These are phyloP conservation scores for Penicillium sp. DNA, from an alignment of 2,329 filamentous ascomycete species.

Conservation along the genomic window DNA sequence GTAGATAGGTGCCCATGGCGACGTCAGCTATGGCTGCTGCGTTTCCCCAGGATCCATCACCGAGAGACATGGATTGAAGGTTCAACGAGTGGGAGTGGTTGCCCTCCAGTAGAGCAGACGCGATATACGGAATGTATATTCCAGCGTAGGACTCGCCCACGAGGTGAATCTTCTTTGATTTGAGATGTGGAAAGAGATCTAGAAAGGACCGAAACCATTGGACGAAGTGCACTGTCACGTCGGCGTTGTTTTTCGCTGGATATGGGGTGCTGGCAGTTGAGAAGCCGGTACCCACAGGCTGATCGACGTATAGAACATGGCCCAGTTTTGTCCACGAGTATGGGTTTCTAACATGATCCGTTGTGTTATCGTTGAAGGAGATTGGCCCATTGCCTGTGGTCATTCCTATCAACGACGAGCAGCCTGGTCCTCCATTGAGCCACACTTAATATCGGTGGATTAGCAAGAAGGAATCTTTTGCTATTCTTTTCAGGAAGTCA, in stretches of 20 bases:
- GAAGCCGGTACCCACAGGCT: conserved; percentile 42
- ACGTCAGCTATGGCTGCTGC: conserved; percentile 40
- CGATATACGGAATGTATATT: conserved; percentile 44
- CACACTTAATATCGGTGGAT: conserved; percentile 32
- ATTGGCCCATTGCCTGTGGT: conserved; percentile 41
- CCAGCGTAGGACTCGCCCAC: conserved; percentile 46
- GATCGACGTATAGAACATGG: conserved; percentile 43
- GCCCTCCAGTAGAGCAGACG: conserved; percentile 35
- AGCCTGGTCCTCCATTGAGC: conserved; percentile 44
- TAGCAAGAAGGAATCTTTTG: neutral
- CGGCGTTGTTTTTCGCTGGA: conserved; percentile 31
- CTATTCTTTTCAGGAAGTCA: neutral
- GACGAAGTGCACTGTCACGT: conserved; percentile 36
- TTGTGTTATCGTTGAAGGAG: conserved; percentile 35
- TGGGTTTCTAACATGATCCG: conserved; percentile 26
- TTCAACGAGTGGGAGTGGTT: conserved; percentile 32
- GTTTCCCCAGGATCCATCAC: conserved; percentile 43
- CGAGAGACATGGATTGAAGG: conserved; percentile 40
- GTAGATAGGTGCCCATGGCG: conserved; percentile 33
- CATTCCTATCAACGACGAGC: conserved; percentile 39
- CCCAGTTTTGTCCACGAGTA: conserved; percentile 38
- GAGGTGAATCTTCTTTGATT: conserved; percentile 38
- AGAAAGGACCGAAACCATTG: conserved; percentile 39
- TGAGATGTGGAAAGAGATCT: conserved; percentile 33
- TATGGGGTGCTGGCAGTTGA: conserved; percentile 37